Conservation (phyloP, 1,284 basidiomycete genomes). For the Rhodotorula sp. region DNA sequence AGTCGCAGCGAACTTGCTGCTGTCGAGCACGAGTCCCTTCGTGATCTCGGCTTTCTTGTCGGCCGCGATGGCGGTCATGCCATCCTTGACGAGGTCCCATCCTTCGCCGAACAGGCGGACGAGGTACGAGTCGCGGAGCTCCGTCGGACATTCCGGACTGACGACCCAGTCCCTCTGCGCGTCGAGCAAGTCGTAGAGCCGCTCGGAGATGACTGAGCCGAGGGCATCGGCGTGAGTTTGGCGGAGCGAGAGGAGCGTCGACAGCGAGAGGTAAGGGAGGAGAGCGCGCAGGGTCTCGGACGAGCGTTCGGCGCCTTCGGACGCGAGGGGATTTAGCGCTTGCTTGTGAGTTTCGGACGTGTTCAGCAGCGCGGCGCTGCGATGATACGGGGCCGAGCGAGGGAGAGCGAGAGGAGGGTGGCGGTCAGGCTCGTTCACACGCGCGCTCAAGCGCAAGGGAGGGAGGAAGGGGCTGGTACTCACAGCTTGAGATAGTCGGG, state of each 20-base stretch:
- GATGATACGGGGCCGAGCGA: too few relatives aligned
- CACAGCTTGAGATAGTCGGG: conserved; percentile 15
- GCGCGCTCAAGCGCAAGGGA: not conserved
- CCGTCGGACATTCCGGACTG: not conserved
- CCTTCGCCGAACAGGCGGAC: not conserved
- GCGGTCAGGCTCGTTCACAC: not conserved
- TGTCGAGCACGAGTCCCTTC: not conserved
- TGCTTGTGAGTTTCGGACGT: not conserved
- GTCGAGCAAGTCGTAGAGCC: conserved; percentile 7
- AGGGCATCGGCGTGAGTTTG: not conserved
- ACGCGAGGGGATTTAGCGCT: not conserved
- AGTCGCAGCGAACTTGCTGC: not conserved
- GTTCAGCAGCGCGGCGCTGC: conserved; percentile 13
- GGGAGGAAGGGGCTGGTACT: not conserved
- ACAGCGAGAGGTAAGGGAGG: conserved; percentile 12
- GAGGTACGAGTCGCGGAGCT: conserved; percentile 15
- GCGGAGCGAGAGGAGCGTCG: conserved; percentile 15
- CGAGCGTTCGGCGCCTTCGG: not conserved
- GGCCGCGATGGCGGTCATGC: not conserved
- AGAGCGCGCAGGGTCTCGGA: not conserved
- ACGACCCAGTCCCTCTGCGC: conserved; percentile 14
- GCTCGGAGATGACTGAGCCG: not conserved
- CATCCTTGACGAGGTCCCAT: not conserved
- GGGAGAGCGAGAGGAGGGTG: not conserved
- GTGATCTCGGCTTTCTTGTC: not conserved